Percentiles rank a stretch among this genome's conserved stretches.
Conservation (phyloP, 306 rosid species). For the Phaseolus lunatus region DNA sequence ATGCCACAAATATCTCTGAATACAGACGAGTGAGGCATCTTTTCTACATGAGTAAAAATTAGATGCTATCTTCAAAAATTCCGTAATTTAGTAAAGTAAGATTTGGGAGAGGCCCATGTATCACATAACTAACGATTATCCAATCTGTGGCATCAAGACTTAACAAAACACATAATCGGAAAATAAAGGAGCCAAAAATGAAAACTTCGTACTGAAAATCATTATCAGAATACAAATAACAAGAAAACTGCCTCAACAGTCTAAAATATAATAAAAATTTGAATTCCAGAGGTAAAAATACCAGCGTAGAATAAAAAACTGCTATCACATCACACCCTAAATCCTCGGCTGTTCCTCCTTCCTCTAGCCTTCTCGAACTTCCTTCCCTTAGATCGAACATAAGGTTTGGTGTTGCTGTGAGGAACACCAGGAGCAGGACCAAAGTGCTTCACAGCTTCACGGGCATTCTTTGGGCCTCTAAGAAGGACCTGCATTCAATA, state of each 20-base stretch:
- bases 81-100: no score
- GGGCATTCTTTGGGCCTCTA: conserved; percentile 82
- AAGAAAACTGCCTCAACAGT: conserved; percentile 27
- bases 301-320: conserved; percentile 32
- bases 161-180: conserved; percentile 12
- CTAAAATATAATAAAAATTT: conserved; percentile 39
- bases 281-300: conserved; percentile 42
- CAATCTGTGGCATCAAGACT: conserved; percentile 26
- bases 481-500: conserved; percentile 67
- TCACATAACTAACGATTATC: neutral
- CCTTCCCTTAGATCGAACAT: conserved; percentile 79
- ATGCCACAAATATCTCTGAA: no score
- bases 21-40: no score
- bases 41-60: no score
- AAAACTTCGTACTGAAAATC: conserved; percentile 33
- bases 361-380: conserved; percentile 89
- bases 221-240: conserved; percentile 29
- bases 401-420: conserved; percentile 83
- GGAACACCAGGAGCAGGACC: conserved; percentile 96
- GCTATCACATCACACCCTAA: conserved; percentile 59
- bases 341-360: conserved; percentile 79
- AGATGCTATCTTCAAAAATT: no score
- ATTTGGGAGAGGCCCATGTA: no score
- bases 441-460: conserved; percentile 90
- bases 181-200: conserved; percentile 4